Conservation (phyloP, 768 basidiomycete genomes). For the Tephrocybe sp. region DNA sequence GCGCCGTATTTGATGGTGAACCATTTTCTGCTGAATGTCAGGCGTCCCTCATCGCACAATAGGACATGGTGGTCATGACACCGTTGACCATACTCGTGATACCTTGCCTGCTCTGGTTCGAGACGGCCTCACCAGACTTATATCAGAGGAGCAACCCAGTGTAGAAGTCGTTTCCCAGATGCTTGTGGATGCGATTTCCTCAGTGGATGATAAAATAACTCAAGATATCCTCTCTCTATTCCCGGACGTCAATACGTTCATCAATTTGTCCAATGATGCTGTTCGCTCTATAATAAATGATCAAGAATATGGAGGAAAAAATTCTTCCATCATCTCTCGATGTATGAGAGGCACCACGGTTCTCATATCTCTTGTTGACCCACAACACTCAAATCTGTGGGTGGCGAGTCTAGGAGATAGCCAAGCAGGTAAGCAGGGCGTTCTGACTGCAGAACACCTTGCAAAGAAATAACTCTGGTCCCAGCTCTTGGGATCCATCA, state of each 20-base stretch:
- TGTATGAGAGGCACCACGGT: conserved; percentile 56
- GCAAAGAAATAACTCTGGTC: background rate
- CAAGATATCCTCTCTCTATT: conserved; percentile 40
- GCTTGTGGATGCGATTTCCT: conserved; percentile 33
- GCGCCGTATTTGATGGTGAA: conserved; percentile 50
- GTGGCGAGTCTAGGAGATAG: conserved; percentile 60
- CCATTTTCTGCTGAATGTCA: background rate
- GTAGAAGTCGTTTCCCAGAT: conserved; percentile 26
- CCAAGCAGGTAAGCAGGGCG: conserved; percentile 41
- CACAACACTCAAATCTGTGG: conserved; percentile 44
- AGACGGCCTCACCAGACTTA: conserved; percentile 20
- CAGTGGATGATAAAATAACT: conserved; percentile 38
- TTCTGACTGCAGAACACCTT: background rate
- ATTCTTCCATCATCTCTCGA: conserved; percentile 35
- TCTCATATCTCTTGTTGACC: conserved; percentile 47
- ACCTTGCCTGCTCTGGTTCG: conserved; percentile 33
- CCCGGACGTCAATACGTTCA: conserved; percentile 33
- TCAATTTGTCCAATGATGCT: conserved; percentile 36
- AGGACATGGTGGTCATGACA: conserved; percentile 48
- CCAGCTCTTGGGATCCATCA: conserved; percentile 43
- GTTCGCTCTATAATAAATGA: conserved; percentile 44
- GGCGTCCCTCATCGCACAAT: conserved; percentile 13
- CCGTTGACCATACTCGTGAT: conserved; percentile 39
- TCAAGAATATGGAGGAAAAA: conserved; percentile 25
- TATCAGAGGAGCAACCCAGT: conserved; percentile 8